Conservation (phyloP, 495 filamentous ascomycete genomes). For the Aspergillus cristatus region DNA sequence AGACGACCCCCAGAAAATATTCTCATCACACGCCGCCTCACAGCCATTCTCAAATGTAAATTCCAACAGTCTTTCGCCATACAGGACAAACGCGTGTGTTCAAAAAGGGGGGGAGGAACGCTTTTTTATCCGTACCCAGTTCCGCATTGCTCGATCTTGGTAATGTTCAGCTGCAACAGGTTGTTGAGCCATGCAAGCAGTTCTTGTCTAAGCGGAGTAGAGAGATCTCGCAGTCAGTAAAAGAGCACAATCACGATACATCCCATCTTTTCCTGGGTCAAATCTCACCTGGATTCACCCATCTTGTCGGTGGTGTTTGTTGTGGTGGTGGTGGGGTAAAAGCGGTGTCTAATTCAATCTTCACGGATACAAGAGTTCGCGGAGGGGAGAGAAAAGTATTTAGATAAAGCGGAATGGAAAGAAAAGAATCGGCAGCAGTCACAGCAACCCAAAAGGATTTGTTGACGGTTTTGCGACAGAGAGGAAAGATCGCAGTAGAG, state of each 20-base stretch:
- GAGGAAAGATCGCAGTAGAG: constrained; percentile 4
- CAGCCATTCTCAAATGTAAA: neutral
- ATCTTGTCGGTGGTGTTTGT: constrained; percentile 16
- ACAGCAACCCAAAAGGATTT: constrained; percentile 1
- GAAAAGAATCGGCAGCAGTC: neutral
- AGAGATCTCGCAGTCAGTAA: neutral
- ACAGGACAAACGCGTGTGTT: neutral
- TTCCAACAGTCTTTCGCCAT: neutral
- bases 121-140: constrained; percentile 67
- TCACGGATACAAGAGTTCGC: neutral
- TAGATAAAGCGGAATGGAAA: constrained; percentile 1
- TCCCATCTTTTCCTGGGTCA: neutral
- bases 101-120: constrained; percentile 18
- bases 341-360: neutral
- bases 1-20: neutral
- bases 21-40: neutral
- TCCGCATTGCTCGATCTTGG: constrained; percentile 97
- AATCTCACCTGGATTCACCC: constrained; percentile 46
- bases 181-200: constrained; percentile 94
- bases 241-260: neutral
- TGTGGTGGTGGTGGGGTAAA: constrained; percentile 25
- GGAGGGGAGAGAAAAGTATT: neutral
- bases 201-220: constrained; percentile 84
- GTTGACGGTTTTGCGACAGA: neutral
- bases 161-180: constrained; percentile 93